A percentile compares a stretch with the other conserved stretches of the same genome.
These are phyloP conservation scores for Funneliformis caledonium DNA, from an alignment of 371 early-diverging fungal species.

Conservation along the genomic window DNA sequence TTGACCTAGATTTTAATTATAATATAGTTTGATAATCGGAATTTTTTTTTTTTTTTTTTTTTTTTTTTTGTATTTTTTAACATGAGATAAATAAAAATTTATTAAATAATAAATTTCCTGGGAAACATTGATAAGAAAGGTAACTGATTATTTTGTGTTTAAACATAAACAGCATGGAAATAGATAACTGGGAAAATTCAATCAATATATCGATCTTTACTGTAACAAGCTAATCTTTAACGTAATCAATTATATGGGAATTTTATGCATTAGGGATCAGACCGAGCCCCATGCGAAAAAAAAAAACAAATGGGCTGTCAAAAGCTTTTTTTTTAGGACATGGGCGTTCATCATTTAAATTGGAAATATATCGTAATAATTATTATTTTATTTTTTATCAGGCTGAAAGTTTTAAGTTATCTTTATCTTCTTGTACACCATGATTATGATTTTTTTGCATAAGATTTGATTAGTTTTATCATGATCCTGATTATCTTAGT, in stretches of 20 bases:
- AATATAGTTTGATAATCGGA: not conserved
- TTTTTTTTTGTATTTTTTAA: not conserved
- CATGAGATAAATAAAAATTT: not conserved
- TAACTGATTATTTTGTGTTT: not conserved
- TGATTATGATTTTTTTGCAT: too few relatives aligned
- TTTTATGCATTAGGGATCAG: not conserved
- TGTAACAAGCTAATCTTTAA: not conserved
- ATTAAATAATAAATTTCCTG: not conserved
- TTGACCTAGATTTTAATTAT: not conserved
- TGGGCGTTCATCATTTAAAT: too few relatives aligned
- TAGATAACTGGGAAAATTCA: too few relatives aligned
- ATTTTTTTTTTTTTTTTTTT: not conserved
- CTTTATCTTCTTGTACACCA: too few relatives aligned
- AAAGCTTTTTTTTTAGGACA: not conserved
- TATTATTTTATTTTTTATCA: too few relatives aligned
- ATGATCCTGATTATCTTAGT: too few relatives aligned
- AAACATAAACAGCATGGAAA: not conserved
- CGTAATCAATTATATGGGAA: not conserved
- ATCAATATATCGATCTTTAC: not conserved
- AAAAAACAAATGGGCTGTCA: not conserved
- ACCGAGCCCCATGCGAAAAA: too few relatives aligned
- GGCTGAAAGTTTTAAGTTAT: too few relatives aligned
- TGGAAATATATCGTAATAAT: too few relatives aligned
- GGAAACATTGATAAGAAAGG: not conserved
- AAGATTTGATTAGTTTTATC: too few relatives aligned